Evolutionary conservation across 352 stramenopile species (phyloP), one percentile per base, ranked within the genome.

Genomic region (Globisporangium parvum): DNA sequence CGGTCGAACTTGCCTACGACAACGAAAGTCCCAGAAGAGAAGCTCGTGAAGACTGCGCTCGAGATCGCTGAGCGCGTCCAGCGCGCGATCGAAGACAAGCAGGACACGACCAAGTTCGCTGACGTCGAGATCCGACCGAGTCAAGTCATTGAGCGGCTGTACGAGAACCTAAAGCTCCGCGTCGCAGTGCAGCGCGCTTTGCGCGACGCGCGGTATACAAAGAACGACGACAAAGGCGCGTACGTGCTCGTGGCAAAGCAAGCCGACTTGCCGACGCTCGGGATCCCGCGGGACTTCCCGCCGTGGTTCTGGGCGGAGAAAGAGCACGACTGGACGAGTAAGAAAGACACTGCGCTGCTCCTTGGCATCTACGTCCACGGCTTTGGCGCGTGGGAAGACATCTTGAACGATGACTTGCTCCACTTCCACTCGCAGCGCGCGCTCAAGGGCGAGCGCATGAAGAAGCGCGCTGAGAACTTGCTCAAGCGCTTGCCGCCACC

Each of bases 351-450:
- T n/a, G 77, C 82, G 24, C 54, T 94, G 50, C 69, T 94, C 21
- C 66, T 94, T 15, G 85, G 85, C 21, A 84, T 94, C 23, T 90
- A 92, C 61, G 69, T 94, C 8, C 85, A 94, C 54, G 85, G 85
- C 20, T 93, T 94, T 69, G 80, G 85, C 51, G 76, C 71, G 6
- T 94, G 85, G 85, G 85, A 94, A 71, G 82, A 93, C 47, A 91
- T 94, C 42, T 41, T 94, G 26, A 88, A 88, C 51, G 85, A 94
- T 57, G 80, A 89, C 20, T 68, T 86, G 46, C 72, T 94, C 26
- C 67, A 80, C 51, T 85, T 94, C 41, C 80, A 91, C 40, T 67
- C 78, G n/a, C 85, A 94, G 64, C 77, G 85, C 28, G 85, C 79
- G 20, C 47, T 94, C 0, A 94, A 91, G 47, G 82, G 85, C n/a